phyloP scores from a whole-genome alignment of 441 rosid species.

The Capsella rubella region DNA sequence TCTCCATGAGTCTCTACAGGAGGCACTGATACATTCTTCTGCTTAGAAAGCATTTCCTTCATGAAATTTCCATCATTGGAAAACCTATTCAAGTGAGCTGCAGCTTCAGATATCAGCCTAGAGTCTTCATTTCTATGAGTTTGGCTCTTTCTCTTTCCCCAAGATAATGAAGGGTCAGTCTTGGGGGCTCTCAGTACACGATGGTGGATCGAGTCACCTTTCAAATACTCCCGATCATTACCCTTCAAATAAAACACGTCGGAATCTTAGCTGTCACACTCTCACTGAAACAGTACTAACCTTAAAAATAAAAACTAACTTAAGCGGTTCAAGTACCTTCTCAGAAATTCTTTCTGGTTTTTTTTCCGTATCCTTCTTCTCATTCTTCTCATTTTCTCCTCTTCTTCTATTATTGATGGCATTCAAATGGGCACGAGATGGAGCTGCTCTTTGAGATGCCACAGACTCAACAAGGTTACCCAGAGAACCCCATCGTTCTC shows the following conservation, averaged over 20 bases:
- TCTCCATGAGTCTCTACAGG: conserved; percentile 43
- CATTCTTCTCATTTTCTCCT: conserved; percentile 48
- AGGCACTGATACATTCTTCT: conserved; percentile 44
- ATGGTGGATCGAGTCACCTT: conserved; percentile 60
- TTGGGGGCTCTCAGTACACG: conserved; percentile 77
- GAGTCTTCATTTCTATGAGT: conserved; percentile 56
- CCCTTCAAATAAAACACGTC: conserved; percentile 46
- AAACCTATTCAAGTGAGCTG: conserved; percentile 69
- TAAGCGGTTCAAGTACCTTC: conserved; percentile 52
- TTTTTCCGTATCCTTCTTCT: conserved; percentile 45
- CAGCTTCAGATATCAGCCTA: conserved; percentile 58
- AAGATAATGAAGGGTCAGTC: conserved; percentile 63
- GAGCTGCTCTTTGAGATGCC: conserved; percentile 72
- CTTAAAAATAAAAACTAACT: conserved; percentile 10
- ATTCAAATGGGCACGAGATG: conserved; percentile 85
- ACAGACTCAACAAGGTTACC: conserved; percentile 77
- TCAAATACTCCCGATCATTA: conserved; percentile 59
- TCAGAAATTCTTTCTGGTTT: conserved; percentile 50
- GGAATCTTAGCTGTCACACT: not conserved
- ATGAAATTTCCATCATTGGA: conserved; percentile 80
- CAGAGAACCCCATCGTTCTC: conserved; percentile 81
- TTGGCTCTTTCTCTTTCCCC: conserved; percentile 71
- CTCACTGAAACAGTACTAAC: not conserved
- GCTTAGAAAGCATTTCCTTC: conserved; percentile 54
- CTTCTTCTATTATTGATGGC: conserved; percentile 74